A percentile compares a stretch with the other conserved stretches of the same genome.
Evolutionary conservation across 1,139 yeast genomes (phyloP).

Genomic region (Candida tropicalis): DNA sequence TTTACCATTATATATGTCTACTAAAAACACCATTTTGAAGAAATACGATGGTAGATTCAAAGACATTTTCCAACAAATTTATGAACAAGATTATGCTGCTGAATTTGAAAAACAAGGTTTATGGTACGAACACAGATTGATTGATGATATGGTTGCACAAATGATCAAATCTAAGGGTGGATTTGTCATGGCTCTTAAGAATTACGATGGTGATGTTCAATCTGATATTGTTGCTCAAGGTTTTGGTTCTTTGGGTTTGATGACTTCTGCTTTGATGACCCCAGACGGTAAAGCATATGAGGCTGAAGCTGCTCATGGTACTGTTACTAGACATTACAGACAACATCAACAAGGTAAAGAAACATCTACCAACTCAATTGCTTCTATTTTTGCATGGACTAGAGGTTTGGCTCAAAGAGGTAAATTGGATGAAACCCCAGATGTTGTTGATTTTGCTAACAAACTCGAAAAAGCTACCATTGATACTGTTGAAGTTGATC

Average conservation of each 20-base stretch:
- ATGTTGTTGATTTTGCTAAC: conserved; percentile 68
- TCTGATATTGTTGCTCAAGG: conserved; percentile 88
- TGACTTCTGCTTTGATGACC: conserved; percentile 84
- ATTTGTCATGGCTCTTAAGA: conserved; percentile 78
- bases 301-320: conserved; percentile 86
- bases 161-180: conserved; percentile 87
- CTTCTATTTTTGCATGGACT: conserved; percentile 86
- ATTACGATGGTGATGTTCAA: conserved; percentile 86
- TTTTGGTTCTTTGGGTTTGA: conserved; percentile 78
- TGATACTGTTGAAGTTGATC: conserved; percentile 72
- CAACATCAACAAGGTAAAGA: conserved; percentile 83
- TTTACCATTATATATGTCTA: conserved; percentile 69
- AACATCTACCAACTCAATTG: conserved; percentile 83
- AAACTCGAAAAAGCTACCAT: conserved; percentile 67
- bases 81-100: conserved; percentile 56
- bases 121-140: conserved; percentile 79
- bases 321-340: conserved; percentile 86
- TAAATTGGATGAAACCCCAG: conserved; percentile 70
- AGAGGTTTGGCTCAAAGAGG: conserved; percentile 84
- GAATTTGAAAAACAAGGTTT: conserved; percentile 68
- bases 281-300: conserved; percentile 86
- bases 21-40: conserved; percentile 81
- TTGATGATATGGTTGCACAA: conserved; percentile 89
- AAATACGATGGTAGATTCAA: conserved; percentile 82
- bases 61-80: conserved; percentile 73